A percentile compares a stretch with the other conserved stretches of the same genome.
phyloP scores from a whole-genome alignment of 139 green algal species.

The Micractinium sp. region DNA sequence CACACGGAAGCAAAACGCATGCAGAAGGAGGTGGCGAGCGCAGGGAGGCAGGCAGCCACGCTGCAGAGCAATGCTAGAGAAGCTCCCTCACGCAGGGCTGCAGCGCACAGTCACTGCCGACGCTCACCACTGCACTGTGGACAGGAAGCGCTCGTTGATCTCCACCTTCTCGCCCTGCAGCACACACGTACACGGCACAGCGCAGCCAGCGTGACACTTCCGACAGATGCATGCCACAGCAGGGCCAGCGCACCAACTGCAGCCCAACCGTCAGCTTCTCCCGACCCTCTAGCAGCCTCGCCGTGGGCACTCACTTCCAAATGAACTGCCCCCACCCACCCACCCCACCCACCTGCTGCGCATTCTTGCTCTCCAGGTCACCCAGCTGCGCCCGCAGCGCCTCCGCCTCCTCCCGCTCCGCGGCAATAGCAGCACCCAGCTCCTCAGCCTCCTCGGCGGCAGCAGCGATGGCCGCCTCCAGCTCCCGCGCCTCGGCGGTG shows the following conservation, averaged over 20 bases:
- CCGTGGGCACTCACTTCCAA: too few species aligned
- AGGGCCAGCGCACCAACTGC: not conserved
- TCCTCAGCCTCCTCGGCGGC: constrained; percentile 20
- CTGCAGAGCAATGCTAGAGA: not conserved
- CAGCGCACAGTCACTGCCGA: not conserved
- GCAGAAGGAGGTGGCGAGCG: not conserved
- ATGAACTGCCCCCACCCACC: not conserved
- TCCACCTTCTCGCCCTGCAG: constrained; percentile 19
- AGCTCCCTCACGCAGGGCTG: not conserved
- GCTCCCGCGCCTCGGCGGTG: constrained; percentile 7
- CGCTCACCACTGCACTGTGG: constrained; percentile 1
- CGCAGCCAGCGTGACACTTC: not conserved
- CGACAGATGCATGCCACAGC: too few species aligned
- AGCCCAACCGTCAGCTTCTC: not conserved
- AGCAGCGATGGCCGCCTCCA: constrained; percentile 35
- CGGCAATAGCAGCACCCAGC: constrained; percentile 34
- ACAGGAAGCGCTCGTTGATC: constrained; percentile 25
- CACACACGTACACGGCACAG: not conserved
- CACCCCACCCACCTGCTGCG: not conserved
- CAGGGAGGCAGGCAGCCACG: not conserved
- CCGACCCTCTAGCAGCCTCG: too few species aligned
- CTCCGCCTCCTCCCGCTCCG: constrained; percentile 36
- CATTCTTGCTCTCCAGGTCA: constrained; percentile 28
- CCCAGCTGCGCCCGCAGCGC: constrained; percentile 26
- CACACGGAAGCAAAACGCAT: not conserved